Conservation (phyloP, 148 eudicot genomes). For the Chenopodium berlandieri region DNA sequence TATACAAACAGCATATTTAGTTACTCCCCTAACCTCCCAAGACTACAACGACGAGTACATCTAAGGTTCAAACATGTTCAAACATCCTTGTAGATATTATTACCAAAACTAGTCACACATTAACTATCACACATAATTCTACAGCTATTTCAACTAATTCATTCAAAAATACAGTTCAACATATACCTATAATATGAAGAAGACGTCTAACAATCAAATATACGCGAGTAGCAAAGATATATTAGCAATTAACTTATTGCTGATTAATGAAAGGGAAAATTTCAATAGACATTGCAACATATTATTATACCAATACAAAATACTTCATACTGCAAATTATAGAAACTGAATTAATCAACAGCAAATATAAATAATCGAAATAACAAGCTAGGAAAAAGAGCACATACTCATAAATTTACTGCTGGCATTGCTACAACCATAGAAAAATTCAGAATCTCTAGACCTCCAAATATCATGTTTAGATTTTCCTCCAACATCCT, state of each 20-base stretch:
- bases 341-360: neutral
- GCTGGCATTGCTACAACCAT: constrained; percentile 79
- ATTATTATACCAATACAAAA: neutral
- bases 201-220: too few species aligned
- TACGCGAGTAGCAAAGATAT: too few species aligned
- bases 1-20: neutral
- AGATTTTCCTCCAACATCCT: constrained; percentile 55
- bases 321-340: neutral
- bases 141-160: neutral
- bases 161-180: neutral
- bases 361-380: neutral
- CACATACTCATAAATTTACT: constrained; percentile 61
- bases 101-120: neutral
- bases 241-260: too few species aligned
- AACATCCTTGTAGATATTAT: neutral
- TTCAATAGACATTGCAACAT: neutral
- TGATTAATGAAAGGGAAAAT: too few species aligned
- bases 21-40: neutral
- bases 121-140: too few species aligned
- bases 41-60: neutral
- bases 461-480: constrained; percentile 73
- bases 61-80: neutral
- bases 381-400: neutral
- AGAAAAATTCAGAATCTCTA: constrained; percentile 57
- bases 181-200: neutral